phyloP scores from a whole-genome alignment of 305 asterid species.

The Fraxinus baroniana region DNA sequence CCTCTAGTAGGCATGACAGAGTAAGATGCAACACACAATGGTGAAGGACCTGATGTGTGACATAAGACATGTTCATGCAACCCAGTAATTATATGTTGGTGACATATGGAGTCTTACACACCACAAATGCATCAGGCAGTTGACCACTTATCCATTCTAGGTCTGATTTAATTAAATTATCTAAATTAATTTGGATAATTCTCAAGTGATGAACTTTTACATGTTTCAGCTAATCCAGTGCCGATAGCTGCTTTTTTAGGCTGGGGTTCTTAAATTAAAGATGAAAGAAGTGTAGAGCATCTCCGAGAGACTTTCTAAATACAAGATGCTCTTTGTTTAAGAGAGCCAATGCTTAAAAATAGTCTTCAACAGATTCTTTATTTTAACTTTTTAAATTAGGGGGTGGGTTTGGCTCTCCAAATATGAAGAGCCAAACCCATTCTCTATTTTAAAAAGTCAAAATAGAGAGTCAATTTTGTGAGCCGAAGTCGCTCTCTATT shows the following conservation, averaged over 20 bases:
- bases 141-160: background rate
- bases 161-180: background rate
- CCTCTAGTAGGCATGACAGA: background rate
- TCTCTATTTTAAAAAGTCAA: too few species aligned
- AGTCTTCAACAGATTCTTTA: background rate
- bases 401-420: background rate
- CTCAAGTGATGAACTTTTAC: background rate
- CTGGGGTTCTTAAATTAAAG: background rate
- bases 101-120: background rate
- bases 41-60: background rate
- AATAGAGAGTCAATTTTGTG: background rate
- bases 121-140: background rate
- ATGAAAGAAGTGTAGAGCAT: background rate
- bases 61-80: background rate
- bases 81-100: background rate
- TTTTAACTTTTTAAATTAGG: background rate
- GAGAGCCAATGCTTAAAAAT: background rate
- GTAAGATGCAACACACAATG: background rate
- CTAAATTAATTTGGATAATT: background rate
- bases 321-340: background rate
- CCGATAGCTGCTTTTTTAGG: background rate
- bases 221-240: background rate
- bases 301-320: too few species aligned
- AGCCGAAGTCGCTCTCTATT: background rate
- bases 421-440: background rate